Base-by-base conservation (phyloP, 805 yeast species). In the Kazachstania taianensis region DNA sequence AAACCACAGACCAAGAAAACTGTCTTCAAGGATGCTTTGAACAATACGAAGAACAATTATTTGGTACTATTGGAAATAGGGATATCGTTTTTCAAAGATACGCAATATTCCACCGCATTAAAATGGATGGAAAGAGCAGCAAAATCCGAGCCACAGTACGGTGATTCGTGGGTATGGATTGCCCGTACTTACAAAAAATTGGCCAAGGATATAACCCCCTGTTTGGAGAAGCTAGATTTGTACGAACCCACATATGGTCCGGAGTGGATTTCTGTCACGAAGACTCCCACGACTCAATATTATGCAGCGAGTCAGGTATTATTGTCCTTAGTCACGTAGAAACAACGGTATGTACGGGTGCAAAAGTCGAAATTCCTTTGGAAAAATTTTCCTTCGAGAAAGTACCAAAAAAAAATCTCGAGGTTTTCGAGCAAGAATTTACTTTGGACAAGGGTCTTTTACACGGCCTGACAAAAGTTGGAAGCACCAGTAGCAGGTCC, bases 161-260 rank as follows among this genome's bases (percentile, higher is more conserved):
- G 94, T 4, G 96, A 87, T 56, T 57, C 69, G 3, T 85, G 94
- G 81, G 71, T 75, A 1, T 78, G 85, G 79, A 49, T 66, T 33
- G 73, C 71, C 45, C 63, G 66, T 19, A 73, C 69, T 42, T 38
- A 64, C 30, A 34, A 44, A 15, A 69, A 65, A 41, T 41, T 67
- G 17, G 40, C 45, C 5, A 49, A 52, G 17, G 42, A 44, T 16
- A 14, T 36, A n/a, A 20, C 36, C 2, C 17, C 24, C 5, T 23
- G 33, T 23, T 18, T 23, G 19, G 26, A 40, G n/a, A 22, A 42
- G 19, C 71, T 73, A 24, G 35, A 44, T 4, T 55, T 49, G 3
- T 72, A 69, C 2, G 75, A 70, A 28, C 83, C 89, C 1, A 69
- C 67, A 20, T 68, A 64, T 40, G 95, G 95, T 0, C 61, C 57